phyloP scores from a whole-genome alignment of 2,329 filamentous ascomycete genomes.

The Aureobasidium vineae region DNA sequence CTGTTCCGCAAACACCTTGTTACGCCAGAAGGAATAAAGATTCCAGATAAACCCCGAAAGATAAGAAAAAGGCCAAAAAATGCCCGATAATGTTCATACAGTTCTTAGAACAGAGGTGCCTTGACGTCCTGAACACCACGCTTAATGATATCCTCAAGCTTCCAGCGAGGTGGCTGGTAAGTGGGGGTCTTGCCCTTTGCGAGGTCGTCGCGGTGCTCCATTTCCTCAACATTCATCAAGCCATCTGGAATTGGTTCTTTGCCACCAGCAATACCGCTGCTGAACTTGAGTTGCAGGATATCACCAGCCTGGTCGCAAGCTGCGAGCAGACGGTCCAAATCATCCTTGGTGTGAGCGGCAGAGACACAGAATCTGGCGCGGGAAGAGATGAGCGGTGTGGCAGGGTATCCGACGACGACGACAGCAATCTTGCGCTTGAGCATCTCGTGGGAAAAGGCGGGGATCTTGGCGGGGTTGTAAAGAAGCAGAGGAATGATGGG shows the following conservation, averaged over 20 bases:
- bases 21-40: conserved; percentile 5
- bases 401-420: conserved; percentile 95
- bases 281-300: conserved; percentile 91
- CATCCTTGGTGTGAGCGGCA: conserved; percentile 96
- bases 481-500: conserved; percentile 93
- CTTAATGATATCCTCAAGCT: conserved; percentile 69
- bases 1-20: conserved; percentile 25
- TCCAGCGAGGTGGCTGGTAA: conserved; percentile 73
- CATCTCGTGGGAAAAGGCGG: conserved; percentile 98
- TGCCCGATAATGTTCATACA: neutral
- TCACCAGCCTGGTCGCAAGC: conserved; percentile 94
- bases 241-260: conserved; percentile 72
- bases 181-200: conserved; percentile 50
- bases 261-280: conserved; percentile 90
- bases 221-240: conserved; percentile 68
- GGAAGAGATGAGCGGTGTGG: conserved; percentile 91
- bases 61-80: neutral
- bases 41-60: conserved; percentile 1
- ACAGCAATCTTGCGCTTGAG: conserved; percentile 95
- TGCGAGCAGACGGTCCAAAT: conserved; percentile 81
- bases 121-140: conserved; percentile 74
- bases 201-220: conserved; percentile 56
- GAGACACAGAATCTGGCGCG: conserved; percentile 95
- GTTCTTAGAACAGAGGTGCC: conserved; percentile 51
- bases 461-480: conserved; percentile 99